Base-by-base conservation (phyloP, 805 yeast species). In the Wickerhamiella sorbophila region DNA sequence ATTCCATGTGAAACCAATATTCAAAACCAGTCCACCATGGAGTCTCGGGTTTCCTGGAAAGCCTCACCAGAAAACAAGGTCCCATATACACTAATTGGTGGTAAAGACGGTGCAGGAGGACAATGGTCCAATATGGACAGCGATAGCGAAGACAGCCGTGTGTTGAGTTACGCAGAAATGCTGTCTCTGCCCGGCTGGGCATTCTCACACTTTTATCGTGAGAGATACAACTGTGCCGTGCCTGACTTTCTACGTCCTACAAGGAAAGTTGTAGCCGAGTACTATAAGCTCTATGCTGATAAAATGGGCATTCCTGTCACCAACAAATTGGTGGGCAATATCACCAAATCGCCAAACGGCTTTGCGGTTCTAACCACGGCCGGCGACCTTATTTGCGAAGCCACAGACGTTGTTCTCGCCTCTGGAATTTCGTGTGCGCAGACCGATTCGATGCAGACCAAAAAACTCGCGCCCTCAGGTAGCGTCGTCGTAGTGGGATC, bases 121-220 rank as follows among this genome's bases (percentile, higher is more conserved):
- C 63, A 59, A 36, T 59, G 63, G 63, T 49, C 56, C 3, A 36
- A 39, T 18, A 44, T 49, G 14, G 38, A 31, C 2, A 42, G 31
- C 1, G 56, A 53, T 33, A 40, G 42, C 12, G 40, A 46, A 2
- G 45, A 44, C 8, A 48, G 48, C 8, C 37, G 42, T 27, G 45
- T 46, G 3, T 46, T 58, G 27, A 52, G 58, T 33, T 59, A 59
- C 40, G 57, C 57, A 5, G 60, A 57, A 43, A 59, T 56, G 60
- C 50, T 59, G 26, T 52, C 59, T n/a, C 42, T 59, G 15, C 63
- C 63, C 3, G 60, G 56, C 8, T 56, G 40, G 35, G 36, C 58
- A 4, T 56, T 58, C 22, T 34, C 54, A 1, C 47, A 55, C 17
- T 55, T 39, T 33, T 49, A 38, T 38, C n/a, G 6, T 14, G 43